Evolutionary conservation across 106 monocot genomes (phyloP), one percentile per base, ranked within the genome.

Genomic region (Triglochin maritima): DNA sequence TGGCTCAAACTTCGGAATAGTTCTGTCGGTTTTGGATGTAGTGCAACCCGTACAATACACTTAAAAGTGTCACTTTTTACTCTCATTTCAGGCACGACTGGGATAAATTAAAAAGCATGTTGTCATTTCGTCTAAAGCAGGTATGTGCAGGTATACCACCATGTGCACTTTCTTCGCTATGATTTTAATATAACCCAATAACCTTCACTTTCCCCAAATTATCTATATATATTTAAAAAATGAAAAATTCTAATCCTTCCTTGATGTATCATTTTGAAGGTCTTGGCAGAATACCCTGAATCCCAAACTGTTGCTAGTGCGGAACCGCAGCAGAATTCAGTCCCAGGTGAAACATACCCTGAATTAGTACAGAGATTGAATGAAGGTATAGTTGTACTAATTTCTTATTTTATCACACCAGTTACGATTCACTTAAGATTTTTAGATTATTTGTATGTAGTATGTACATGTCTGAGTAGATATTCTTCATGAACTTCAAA

Each of bases 51-150:
- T 29, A 1, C 29, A 29, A 29, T 29, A 29, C 29, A 29, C 29
- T 29, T 29, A 29, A 29, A 29, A 29, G 29, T 29, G 29, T 29
- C 1, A 29, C 29, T 46, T 64, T 47, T 49, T 46, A 49, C 14
- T 17, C 44, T 42, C 44, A 17, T 61, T 46, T 6, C 66, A 95
- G 95, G 95, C 90, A 90, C 74, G 95, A 91, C 46, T 96, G 95
- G 95, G 74, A 79, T 9, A 81, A 73, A 50, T 73, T 96, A 73
- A 96, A 86, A 76, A 68, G 80, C 45, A 65, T 87, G 68, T 67
- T 96, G 17, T 96, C 87, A 59, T 75, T 69, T 69, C 81, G 74
- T 50, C 66, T 96, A 66, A 96, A 96, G 87, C 95, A 96, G 90
- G 95, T 96, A 86, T 87, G 84, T 17, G 53, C 54, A 79, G 76